Evolutionary conservation across 257 asterid genomes (phyloP).

Genomic region (Solanum paucissectum): DNA sequence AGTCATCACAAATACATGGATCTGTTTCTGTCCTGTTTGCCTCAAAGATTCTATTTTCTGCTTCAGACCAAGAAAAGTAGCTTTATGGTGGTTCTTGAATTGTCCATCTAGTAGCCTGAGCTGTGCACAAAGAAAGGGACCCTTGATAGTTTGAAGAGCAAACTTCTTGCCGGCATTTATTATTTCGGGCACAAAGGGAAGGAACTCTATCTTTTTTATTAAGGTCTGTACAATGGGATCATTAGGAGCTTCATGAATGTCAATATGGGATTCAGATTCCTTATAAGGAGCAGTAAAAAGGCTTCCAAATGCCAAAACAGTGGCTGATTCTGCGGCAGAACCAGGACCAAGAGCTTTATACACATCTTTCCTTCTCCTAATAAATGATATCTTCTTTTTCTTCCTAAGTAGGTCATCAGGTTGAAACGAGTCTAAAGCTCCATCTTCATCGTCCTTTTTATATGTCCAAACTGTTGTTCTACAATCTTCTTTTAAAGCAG

Average conservation of each 20-base stretch:
- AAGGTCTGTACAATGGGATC: slow-evolving; percentile 47
- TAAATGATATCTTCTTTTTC: slow-evolving; percentile 53
- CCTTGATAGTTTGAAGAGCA: slow-evolving; percentile 39
- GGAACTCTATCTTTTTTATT: slow-evolving; percentile 51
- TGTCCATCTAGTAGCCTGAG: slow-evolving; percentile 91
- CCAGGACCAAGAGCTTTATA: slow-evolving; percentile 59
- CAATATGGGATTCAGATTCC: slow-evolving; percentile 80
- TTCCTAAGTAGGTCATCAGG: slow-evolving; percentile 72
- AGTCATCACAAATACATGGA: slow-evolving; percentile 82
- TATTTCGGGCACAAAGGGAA: slow-evolving; percentile 68
- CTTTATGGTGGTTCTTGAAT: slow-evolving; percentile 72
- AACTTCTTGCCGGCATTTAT: slow-evolving; percentile 63
- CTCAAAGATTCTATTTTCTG: slow-evolving; percentile 46
- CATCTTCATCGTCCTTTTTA: slow-evolving; percentile 41
- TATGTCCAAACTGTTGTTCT: slow-evolving; percentile 82
- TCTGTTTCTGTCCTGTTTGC: slow-evolving; percentile 41
- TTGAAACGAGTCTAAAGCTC: slow-evolving; percentile 67
- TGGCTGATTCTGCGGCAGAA: slow-evolving; percentile 52
- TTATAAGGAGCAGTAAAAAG: slow-evolving; percentile 69
- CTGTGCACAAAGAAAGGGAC: slow-evolving; percentile 79
- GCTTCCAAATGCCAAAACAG: slow-evolving; percentile 69
- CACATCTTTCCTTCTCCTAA: slow-evolving; percentile 69
- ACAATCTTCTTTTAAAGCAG: slow-evolving; percentile 68
- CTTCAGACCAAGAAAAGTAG: slow-evolving; percentile 48
- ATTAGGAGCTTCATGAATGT: slow-evolving; percentile 53